Evolutionary conservation across 129 eudicot genomes (phyloP), one percentile per base, ranked within the genome.

Genomic region (Mikania micrantha): DNA sequence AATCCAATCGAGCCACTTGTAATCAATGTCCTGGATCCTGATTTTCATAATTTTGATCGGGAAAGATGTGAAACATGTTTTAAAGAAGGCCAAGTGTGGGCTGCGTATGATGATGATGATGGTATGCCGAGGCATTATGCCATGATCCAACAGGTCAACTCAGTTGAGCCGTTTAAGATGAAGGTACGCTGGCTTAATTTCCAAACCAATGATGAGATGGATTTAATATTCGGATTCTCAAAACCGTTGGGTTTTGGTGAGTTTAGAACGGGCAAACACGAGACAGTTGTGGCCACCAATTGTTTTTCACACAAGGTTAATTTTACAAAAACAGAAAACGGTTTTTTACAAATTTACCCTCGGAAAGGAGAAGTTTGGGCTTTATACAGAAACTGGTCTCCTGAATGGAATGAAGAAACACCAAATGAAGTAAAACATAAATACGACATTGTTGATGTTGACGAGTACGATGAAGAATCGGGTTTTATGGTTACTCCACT

Each of bases 101-200:
- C 90, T 27, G 86, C 80, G n/a, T 91, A 87, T 53, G 94, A 88
- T 67, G 78, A 83, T 49, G 80, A 80, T 71, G 96, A 91, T 59
- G 98, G 98, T 60, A 88, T 92, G 98, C 98, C 98, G 29, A 82
- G 98, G 12, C 62, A 74, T 66, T 86, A 92, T 82, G 98, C 85
- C 29, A 44, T 88, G 81, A 79, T 92, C 66, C 87, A 65, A 11
- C 62, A 52, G 10, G 84, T 92, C 34, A 62, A 82, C 50, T 85
- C 95, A 38, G 45, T 70, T 16, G 64, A 84, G 62, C 98, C 96
- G 9, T 88, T 92, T 71, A 78, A 78, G 81, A 53, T 88, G 38
- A 83, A 48, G 52, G 79, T 92, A 36, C 69, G 88, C 72, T 88
- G 96, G 96, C 96, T 92, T 20, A 60, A 61, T 61, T 84, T 87